Evolutionary conservation across 441 rosid genomes (phyloP).

Genomic region (Gossypium davidsonii): DNA sequence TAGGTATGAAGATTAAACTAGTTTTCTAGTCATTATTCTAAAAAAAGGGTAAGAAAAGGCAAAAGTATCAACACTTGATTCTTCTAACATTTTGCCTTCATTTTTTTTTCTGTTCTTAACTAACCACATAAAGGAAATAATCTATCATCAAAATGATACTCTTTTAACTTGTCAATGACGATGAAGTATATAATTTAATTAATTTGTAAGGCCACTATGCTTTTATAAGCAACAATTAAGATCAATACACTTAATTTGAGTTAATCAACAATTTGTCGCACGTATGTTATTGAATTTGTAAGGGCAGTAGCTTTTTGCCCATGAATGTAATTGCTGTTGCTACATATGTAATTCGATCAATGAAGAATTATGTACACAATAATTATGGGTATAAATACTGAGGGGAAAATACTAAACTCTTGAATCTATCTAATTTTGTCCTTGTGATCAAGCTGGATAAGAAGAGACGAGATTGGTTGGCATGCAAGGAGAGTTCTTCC

Average conservation of each 20-base stretch:
- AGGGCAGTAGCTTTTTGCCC: constrained; percentile 7
- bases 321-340: background rate
- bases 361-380: constrained; percentile 1
- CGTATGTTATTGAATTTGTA: background rate
- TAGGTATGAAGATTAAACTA: too few relatives aligned
- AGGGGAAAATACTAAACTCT: background rate
- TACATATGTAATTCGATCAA: background rate
- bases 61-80: too few relatives aligned
- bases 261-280: background rate
- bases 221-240: background rate
- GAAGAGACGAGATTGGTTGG: constrained; percentile 43
- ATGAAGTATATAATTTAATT: too few relatives aligned
- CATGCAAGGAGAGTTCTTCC: constrained; percentile 75
- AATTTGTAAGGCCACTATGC: background rate
- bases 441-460: constrained; percentile 37
- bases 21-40: too few relatives aligned
- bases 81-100: too few relatives aligned
- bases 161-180: background rate
- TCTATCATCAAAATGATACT: background rate
- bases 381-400: too few relatives aligned
- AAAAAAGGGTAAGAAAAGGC: too few relatives aligned
- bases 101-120: too few relatives aligned
- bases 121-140: too few relatives aligned
- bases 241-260: background rate
- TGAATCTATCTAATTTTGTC: constrained; percentile 6